Evolutionary conservation across 2,329 filamentous ascomycete genomes (phyloP).

Genomic region (Alternaria triticimaculans): DNA sequence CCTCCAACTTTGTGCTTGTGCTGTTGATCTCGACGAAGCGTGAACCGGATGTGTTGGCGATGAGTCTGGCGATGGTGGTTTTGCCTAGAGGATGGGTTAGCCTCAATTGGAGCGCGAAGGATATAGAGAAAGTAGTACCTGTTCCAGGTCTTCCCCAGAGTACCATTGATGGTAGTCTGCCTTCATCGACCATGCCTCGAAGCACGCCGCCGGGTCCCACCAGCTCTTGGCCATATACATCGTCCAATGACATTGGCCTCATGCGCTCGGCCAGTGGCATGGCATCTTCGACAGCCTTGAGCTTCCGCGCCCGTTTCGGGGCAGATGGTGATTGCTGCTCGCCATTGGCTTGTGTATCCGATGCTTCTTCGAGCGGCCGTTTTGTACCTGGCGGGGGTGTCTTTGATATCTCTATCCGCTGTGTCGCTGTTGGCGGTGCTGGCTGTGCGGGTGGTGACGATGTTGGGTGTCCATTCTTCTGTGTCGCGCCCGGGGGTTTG

Average conservation of each 20-base stretch:
- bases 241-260: slow-evolving; percentile 82
- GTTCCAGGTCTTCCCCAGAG: slow-evolving; percentile 85
- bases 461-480: slow-evolving; percentile 28
- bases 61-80: slow-evolving; percentile 90
- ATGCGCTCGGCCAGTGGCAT: slow-evolving; percentile 93
- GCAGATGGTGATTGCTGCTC: slow-evolving; percentile 48
- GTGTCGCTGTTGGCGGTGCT: slow-evolving; percentile 13
- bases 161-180: slow-evolving; percentile 92
- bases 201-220: slow-evolving; percentile 86
- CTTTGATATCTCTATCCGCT: slow-evolving; percentile 26
- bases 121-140: not conserved
- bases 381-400: slow-evolving; percentile 39
- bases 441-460: slow-evolving; percentile 28
- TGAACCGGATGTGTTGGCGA: slow-evolving; percentile 80
- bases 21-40: slow-evolving; percentile 92
- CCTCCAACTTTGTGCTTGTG: slow-evolving; percentile 83
- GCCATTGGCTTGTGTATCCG: slow-evolving; percentile 23
- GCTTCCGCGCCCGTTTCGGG: slow-evolving; percentile 64
- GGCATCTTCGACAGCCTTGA: slow-evolving; percentile 66
- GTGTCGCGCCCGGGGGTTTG: slow-evolving; percentile 32
- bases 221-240: slow-evolving; percentile 89
- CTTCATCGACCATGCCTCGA: slow-evolving; percentile 82
- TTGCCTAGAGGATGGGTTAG: slow-evolving; percentile 61
- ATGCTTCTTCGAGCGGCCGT: slow-evolving; percentile 29
- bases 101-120: not conserved